Base-by-base conservation (phyloP, 129 eudicot genomes). In the Logfia minima region DNA sequence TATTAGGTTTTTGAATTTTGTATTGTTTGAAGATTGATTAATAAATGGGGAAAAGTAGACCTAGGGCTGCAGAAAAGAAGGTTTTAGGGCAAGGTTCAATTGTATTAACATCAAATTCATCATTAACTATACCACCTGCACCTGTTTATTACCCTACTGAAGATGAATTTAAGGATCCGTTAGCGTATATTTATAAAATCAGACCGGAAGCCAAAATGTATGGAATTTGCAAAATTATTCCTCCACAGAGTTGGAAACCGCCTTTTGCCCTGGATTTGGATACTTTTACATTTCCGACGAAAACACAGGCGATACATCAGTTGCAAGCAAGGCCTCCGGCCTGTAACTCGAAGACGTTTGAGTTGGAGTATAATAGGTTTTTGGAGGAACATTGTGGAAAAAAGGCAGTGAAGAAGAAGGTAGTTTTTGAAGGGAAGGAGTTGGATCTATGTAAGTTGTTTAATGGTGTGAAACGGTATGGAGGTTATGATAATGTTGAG, bases 181-280 rank as follows among this genome's bases (percentile, higher is more conserved):
- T 95, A 21, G 90, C 86, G 41, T 95, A 81, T 81, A 86, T 95
- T 56, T 84, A 79, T 59, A 92, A 95, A 84, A 95, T 95, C 78
- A 85, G 99, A 78, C 91, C 88, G 5, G 97, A 88, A 37, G 99
- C 99, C 31, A 95, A 95, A 70, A 77, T 83, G 4, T 95, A 83
- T 70, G 99, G 99, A 84, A 95, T 95, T 39, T 95, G 99, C 82
- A 92, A 86, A 64, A 95, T 95, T 4, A 88, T 95, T 18, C 99
- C 99, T 53, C 99, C 99, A 0, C 43, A 67, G 69, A 88, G 83
- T 60, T 95, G 99, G 99, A 95, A 92, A 22, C 92, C 99, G 52
- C 97, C 97, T 9, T 95, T 91, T 81, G 96, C 96, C 26, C 84
- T 91, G 76, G 91, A 92, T 77, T 84, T 87, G 80, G 84, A 92